Evolutionary conservation across 768 basidiomycete species (phyloP).

Genomic region (Phanerochaete carnosa): DNA sequence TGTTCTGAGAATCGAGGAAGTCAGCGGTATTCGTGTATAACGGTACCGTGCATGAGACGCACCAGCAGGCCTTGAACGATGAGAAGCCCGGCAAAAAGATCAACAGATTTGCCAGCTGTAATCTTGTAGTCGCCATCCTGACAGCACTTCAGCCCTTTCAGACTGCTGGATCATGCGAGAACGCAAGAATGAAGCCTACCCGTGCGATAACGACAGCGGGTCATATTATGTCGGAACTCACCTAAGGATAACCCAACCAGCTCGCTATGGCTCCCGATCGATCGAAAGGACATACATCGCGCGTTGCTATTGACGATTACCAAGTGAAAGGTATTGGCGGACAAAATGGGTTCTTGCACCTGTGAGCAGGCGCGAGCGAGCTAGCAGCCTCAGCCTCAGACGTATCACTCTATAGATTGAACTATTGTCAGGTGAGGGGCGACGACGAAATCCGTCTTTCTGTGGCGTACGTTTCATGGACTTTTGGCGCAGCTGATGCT

Average conservation of each 20-base stretch:
- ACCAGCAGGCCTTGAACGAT: slow-evolving; percentile 72
- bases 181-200: slow-evolving; percentile 22
- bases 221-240: slow-evolving; percentile 83
- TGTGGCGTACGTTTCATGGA: too few species aligned
- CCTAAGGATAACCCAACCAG: slow-evolving; percentile 84
- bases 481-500: too few species aligned
- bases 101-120: slow-evolving; percentile 70
- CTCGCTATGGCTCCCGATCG: too few species aligned
- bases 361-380: too few species aligned
- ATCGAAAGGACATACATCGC: not conserved
- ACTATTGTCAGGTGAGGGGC: too few species aligned
- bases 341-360: too few species aligned
- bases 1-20: slow-evolving; percentile 41
- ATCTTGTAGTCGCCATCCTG: slow-evolving; percentile 57
- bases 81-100: slow-evolving; percentile 73
- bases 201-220: slow-evolving; percentile 68
- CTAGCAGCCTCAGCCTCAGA: too few species aligned
- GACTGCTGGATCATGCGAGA: not conserved
- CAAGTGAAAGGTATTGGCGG: slow-evolving; percentile 12
- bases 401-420: too few species aligned
- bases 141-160: not conserved
- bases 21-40: not conserved
- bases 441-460: too few species aligned
- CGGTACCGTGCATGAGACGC: slow-evolving; percentile 13
- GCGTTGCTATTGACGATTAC: not conserved